Evolutionary conservation across 306 rosid genomes (phyloP), one percentile per base, ranked within the genome.

Genomic region (Inga laurina): DNA sequence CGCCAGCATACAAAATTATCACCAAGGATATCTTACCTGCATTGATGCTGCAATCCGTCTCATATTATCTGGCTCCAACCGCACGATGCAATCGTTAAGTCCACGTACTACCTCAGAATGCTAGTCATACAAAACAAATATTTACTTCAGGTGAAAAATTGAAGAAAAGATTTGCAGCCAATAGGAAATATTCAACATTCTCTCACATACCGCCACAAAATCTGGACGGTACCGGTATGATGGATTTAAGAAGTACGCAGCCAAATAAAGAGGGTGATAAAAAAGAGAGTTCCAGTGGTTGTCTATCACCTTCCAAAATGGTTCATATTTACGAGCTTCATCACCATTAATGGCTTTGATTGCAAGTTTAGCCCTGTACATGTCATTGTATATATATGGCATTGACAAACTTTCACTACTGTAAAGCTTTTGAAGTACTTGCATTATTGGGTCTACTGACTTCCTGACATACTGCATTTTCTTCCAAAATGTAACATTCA

Each of bases 231-330:
- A 92, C 76, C 96, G 86, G 85, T 90, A 92, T n/a, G 98, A 91
- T 69, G 98, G 98, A 82, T 95, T 95, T 81, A 95, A 86, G 92
- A 90, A 95, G 91, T 91, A 88, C 19, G 96, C 98, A 87, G 98
- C 98, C 92, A 90, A 81, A 83, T 89, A 92, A 73, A 93, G 90
- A 54, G 98, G 97, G 80, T 95, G 99, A 90, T 87, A 88, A 84
- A 91, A 94, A 81, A 88, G 83, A 34, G 92, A 91, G 82, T 86
- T 92, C 93, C 97, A 90, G 75, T 92, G 95, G 72, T 69, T 88
- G 72, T 95, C 98, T 79, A 95, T 92, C 79, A 85, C 98, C 85
- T 89, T 89, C 96, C 94, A 93, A 93, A 93, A 93, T 30, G 96
- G 93, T 78, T 88, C 97, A 83, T 89, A 95, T 85, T 91, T 95